Conservation (phyloP, 768 basidiomycete species). For the Rhodotorula sphaerocarpa region DNA sequence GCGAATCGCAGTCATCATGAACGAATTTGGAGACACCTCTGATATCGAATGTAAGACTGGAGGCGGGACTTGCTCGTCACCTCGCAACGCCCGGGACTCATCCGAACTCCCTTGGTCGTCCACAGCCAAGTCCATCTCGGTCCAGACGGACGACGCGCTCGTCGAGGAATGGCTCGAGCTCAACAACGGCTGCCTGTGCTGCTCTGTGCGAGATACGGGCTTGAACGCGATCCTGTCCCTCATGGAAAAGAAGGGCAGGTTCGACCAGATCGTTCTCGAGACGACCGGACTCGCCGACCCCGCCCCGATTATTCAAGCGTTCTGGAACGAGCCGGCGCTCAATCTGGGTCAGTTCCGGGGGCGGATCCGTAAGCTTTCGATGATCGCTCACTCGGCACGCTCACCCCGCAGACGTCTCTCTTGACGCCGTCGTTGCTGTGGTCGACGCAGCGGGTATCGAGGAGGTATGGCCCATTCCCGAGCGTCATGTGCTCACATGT, state of each 20-base stretch:
- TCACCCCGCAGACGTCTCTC: constrained; percentile 9
- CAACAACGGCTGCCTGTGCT: constrained; percentile 84
- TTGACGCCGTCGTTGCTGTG: constrained; percentile 32
- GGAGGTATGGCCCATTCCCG: constrained; percentile 11
- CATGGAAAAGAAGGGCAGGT: constrained; percentile 57
- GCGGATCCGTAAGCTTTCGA: not conserved
- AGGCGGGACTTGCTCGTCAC: not conserved
- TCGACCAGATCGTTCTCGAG: constrained; percentile 92
- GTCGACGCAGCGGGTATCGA: constrained; percentile 30
- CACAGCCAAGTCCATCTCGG: constrained; percentile 77
- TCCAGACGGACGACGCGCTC: constrained; percentile 53
- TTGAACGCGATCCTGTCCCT: constrained; percentile 66
- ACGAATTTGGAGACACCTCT: constrained; percentile 81
- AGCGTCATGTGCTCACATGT: too few species aligned
- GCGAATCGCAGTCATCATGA: constrained; percentile 72
- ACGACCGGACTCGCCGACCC: constrained; percentile 95
- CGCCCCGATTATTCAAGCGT: constrained; percentile 43
- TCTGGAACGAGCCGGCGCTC: constrained; percentile 34
- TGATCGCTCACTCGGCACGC: not conserved
- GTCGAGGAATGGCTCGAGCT: constrained; percentile 85
- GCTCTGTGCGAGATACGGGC: constrained; percentile 90
- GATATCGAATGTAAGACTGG: constrained; percentile 76
- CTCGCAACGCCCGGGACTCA: too few species aligned
- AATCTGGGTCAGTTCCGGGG: constrained; percentile 9
- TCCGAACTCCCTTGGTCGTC: not conserved